A percentile compares a stretch with the other conserved stretches of the same genome.
Conservation (phyloP, 2,329 filamentous ascomycete genomes). For the Stachybotrys echinatus region DNA sequence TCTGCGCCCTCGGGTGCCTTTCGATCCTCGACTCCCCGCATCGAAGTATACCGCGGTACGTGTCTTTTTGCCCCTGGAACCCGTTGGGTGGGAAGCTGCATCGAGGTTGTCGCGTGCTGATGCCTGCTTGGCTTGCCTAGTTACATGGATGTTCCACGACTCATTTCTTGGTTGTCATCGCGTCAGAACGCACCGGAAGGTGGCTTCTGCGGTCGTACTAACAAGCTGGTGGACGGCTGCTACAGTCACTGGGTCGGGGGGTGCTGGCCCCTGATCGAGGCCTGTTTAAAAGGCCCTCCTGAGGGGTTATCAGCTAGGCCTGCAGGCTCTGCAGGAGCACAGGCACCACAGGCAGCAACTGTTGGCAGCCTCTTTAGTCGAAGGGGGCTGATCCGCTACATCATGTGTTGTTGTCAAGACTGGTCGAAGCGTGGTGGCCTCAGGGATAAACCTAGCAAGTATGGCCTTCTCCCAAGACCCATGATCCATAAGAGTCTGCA, state of each 20-base stretch:
- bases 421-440: constrained; percentile 67
- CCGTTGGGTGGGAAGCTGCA: background rate
- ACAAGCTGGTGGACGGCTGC: constrained; percentile 96
- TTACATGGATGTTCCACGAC: constrained; percentile 68
- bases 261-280: constrained; percentile 89
- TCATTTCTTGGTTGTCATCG: constrained; percentile 84
- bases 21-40: constrained; percentile 78
- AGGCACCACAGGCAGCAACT: constrained; percentile 21
- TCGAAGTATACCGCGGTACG: constrained; percentile 66
- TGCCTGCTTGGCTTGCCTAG: constrained; percentile 34
- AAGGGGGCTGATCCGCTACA: constrained; percentile 82
- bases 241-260: constrained; percentile 98
- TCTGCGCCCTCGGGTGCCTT: constrained; percentile 86
- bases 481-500: constrained; percentile 3
- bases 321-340: constrained; percentile 20
- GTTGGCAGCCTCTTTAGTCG: constrained; percentile 65
- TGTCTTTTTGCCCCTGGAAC: constrained; percentile 12
- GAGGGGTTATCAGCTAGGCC: constrained; percentile 20
- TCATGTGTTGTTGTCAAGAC: constrained; percentile 83
- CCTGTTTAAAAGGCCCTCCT: constrained; percentile 55
- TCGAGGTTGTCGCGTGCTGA: constrained; percentile 23
- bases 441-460: constrained; percentile 90
- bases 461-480: constrained; percentile 27
- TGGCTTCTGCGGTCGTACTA: constrained; percentile 88
- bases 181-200: constrained; percentile 89